A percentile compares a stretch with the other conserved stretches of the same genome.
Evolutionary conservation across 2,329 filamentous ascomycete species (phyloP).

Genomic region (Fusarium devonianum): DNA sequence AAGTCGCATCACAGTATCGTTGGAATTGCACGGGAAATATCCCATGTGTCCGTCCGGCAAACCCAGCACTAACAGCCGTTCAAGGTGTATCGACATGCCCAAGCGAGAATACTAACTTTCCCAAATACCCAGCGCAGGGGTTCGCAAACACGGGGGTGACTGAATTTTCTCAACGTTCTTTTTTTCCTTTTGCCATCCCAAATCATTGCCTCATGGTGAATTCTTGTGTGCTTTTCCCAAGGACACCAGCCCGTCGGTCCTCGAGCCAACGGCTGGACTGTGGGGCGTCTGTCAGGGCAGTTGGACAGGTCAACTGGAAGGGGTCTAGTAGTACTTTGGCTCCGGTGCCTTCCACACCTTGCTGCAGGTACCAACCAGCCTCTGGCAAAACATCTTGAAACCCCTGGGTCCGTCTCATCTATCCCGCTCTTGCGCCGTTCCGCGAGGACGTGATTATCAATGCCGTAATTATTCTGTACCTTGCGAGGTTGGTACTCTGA

Average conservation of each 20-base stretch:
- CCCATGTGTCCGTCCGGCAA: background rate
- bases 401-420: slow-evolving; percentile 24
- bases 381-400: slow-evolving; percentile 29
- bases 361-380: slow-evolving; percentile 33
- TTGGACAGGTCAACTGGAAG: slow-evolving; percentile 20
- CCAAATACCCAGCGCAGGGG: slow-evolving; percentile 16
- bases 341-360: slow-evolving; percentile 26
- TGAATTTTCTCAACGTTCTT: slow-evolving; percentile 18
- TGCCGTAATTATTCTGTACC: slow-evolving; percentile 7
- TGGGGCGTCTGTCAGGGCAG: slow-evolving; percentile 38
- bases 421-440: slow-evolving; percentile 15
- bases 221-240: slow-evolving; percentile 26
- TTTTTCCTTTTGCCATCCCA: too few relatives aligned
- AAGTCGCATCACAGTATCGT: too few relatives aligned
- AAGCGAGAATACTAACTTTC: slow-evolving; percentile 9
- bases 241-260: slow-evolving; percentile 30
- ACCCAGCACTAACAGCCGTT: slow-evolving; percentile 5
- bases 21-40: too few relatives aligned
- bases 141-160: slow-evolving; percentile 1
- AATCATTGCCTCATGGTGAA: slow-evolving; percentile 14
- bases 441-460: slow-evolving; percentile 18
- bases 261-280: slow-evolving; percentile 38
- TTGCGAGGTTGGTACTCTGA: slow-evolving; percentile 24
- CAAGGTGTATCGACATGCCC: slow-evolving; percentile 4
- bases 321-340: slow-evolving; percentile 24